A percentile compares a stretch with the other conserved stretches of the same genome.
Conservation (phyloP, 176 grass and related monocot genomes). For the Oryza meyeriana region DNA sequence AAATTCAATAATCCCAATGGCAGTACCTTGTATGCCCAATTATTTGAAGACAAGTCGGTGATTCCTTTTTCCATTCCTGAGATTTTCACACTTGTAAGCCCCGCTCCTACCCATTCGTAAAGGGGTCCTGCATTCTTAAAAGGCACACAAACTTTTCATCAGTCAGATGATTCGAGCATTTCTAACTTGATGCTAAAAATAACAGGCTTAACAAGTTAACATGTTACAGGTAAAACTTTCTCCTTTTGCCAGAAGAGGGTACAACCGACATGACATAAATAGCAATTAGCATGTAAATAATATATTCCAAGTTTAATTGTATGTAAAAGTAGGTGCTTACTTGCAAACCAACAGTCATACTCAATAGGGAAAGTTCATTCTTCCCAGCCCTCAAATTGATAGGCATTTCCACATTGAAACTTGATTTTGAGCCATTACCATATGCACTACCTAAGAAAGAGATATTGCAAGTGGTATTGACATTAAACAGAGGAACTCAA, state of each 20-base stretch:
- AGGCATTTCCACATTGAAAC: constrained; percentile 55
- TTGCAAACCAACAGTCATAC: constrained; percentile 94
- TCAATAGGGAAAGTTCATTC: constrained; percentile 79
- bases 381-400: constrained; percentile 61
- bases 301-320: constrained; percentile 14
- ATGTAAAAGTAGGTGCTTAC: constrained; percentile 44
- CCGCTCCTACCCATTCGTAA: constrained; percentile 94
- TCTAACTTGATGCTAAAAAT: background rate
- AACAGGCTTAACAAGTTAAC: background rate
- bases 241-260: background rate
- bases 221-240: background rate
- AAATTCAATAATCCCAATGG: background rate
- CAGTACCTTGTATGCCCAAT: constrained; percentile 80
- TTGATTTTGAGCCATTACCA: constrained; percentile 69
- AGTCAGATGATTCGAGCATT: background rate
- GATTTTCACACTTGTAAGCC: constrained; percentile 71
- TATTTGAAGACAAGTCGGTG: constrained; percentile 59
- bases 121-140: constrained; percentile 75
- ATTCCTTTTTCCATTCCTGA: constrained; percentile 51
- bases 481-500: background rate
- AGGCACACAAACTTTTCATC: constrained; percentile 27
- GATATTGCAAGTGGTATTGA: background rate
- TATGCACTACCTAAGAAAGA: constrained; percentile 57
- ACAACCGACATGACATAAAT: background rate
- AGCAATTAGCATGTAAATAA: background rate